Conservation (phyloP, 2,329 filamentous ascomycete genomes). For the Cladosporium cucumerinum region DNA sequence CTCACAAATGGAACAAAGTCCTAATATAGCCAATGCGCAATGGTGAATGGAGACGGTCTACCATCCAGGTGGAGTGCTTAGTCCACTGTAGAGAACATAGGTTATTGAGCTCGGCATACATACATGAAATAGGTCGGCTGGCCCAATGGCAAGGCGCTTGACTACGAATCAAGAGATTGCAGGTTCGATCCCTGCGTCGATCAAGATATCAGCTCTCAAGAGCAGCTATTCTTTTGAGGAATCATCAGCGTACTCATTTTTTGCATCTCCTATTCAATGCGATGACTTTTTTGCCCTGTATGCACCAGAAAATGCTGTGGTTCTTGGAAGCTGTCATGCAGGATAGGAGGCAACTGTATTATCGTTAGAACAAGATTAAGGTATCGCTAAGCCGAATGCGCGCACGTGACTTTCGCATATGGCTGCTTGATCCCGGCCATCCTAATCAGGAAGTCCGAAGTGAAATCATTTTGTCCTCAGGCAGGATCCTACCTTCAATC, state of each 20-base stretch:
- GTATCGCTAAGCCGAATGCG: too few species aligned
- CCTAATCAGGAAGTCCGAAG: too few species aligned
- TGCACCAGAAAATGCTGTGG: background rate
- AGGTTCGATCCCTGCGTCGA: constrained; percentile 19
- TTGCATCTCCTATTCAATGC: background rate
- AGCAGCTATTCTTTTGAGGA: background rate
- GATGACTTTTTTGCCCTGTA: background rate
- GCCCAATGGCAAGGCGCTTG: constrained; percentile 59
- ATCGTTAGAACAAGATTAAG: too few species aligned
- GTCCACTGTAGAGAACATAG: background rate
- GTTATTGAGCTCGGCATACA: fast-evolving
- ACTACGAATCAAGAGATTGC: constrained; percentile 41
- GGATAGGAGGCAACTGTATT: too few species aligned
- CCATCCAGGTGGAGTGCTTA: background rate
- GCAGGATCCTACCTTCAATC: too few species aligned
- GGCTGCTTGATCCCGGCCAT: too few species aligned
- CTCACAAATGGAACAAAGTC: background rate
- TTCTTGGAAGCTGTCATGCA: background rate
- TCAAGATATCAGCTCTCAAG: background rate
- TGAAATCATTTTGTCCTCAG: too few species aligned
- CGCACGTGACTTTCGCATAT: too few species aligned
- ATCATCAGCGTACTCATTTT: background rate
- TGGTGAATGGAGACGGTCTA: background rate
- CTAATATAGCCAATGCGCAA: background rate
- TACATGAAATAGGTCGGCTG: constrained; percentile 28